Conservation (phyloP, 2,329 filamentous ascomycete genomes). For the Neopestalotiopsis rosae region DNA sequence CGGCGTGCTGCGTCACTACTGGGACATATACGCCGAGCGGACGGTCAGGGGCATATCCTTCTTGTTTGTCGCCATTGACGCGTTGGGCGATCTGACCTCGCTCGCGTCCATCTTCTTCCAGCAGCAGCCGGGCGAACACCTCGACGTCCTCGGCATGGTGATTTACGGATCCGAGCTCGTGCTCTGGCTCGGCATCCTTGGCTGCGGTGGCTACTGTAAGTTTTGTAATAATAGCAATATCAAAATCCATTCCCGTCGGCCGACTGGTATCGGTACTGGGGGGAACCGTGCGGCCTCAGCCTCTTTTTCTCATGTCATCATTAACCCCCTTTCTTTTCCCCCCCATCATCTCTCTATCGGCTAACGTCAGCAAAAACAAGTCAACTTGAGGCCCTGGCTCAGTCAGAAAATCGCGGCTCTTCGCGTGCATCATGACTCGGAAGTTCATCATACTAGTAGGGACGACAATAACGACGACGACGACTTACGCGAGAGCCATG, state of each 20-base stretch:
- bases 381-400: conserved; percentile 8
- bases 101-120: conserved; percentile 69
- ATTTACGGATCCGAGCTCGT: conserved; percentile 71
- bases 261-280: background rate
- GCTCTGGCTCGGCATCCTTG: conserved; percentile 71
- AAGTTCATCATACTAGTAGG: background rate
- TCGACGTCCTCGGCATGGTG: conserved; percentile 67
- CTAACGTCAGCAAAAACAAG: background rate
- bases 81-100: conserved; percentile 70
- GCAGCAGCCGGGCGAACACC: conserved; percentile 47
- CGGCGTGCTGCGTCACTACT: conserved; percentile 72
- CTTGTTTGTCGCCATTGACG: conserved; percentile 73
- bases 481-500: too few species aligned
- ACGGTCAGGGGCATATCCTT: conserved; percentile 76
- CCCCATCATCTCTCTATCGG: too few species aligned
- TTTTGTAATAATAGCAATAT: background rate
- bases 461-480: background rate
- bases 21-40: conserved; percentile 69
- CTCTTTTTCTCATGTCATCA: background rate
- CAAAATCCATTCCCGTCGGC: background rate
- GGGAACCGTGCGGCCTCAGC: background rate
- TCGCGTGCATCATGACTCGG: background rate
- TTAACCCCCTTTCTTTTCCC: background rate
- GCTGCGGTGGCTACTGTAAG: conserved; percentile 49
- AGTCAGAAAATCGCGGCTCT: background rate